Percentiles rank a stretch among this genome's conserved stretches.
phyloP scores from a whole-genome alignment of 139 green algal species.

The Picochlorum sp. region DNA sequence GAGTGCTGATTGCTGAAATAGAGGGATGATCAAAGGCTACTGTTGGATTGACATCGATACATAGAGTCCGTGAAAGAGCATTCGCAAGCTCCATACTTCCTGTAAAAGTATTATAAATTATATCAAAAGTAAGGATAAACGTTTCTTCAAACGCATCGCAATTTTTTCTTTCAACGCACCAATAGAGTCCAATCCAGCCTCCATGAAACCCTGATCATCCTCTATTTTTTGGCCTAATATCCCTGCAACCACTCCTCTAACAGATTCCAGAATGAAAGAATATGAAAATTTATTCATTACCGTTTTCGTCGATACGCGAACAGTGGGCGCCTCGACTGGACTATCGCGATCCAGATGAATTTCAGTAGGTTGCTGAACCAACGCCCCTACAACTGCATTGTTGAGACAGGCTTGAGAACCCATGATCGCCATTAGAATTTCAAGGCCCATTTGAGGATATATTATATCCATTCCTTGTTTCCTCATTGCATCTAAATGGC shows the following conservation, averaged over 20 bases:
- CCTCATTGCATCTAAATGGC: neutral
- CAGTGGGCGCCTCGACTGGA: no score
- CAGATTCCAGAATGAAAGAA: no score
- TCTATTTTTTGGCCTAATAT: neutral
- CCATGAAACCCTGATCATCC: conserved; percentile 7
- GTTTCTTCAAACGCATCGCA: neutral
- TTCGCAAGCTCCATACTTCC: conserved; percentile 69
- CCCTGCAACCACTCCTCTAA: no score
- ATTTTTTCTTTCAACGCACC: neutral
- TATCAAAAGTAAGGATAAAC: no score
- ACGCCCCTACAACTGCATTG: no score
- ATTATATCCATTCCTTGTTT: neutral
- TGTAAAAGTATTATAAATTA: conserved; percentile 13
- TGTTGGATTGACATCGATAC: conserved; percentile 37
- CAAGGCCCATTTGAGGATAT: no score
- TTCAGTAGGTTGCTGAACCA: no score
- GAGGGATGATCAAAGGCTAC: conserved; percentile 52
- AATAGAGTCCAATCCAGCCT: conserved; percentile 11
- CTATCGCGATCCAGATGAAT: no score
- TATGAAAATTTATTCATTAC: no score
- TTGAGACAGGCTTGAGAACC: no score
- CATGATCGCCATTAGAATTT: no score
- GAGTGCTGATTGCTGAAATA: neutral
- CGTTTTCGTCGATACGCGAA: no score
- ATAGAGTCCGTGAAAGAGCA: conserved; percentile 36